Evolutionary conservation across 495 filamentous ascomycete genomes (phyloP).

Genomic region (Staphylotrichum tortipilum): DNA sequence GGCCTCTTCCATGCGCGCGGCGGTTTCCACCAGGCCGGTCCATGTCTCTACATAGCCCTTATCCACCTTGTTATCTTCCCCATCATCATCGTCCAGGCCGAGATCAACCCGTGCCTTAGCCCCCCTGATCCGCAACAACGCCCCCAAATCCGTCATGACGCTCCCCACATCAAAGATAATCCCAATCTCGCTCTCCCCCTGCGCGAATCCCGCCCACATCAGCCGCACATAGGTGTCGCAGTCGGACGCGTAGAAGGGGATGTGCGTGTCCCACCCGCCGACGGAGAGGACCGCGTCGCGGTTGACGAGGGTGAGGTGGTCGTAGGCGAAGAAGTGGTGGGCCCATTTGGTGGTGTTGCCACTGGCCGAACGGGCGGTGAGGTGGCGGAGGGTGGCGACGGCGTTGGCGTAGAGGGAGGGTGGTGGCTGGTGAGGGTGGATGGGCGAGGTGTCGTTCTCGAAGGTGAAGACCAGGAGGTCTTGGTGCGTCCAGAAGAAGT

Average conservation of each 20-base stretch:
- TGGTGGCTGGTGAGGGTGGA: slow-evolving; percentile 19
- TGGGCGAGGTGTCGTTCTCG: slow-evolving; percentile 27
- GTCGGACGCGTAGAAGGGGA: slow-evolving; percentile 51
- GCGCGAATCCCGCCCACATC: slow-evolving; percentile 44
- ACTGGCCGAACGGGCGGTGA: slow-evolving; percentile 14
- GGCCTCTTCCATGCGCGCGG: slow-evolving; percentile 26
- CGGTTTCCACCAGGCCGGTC: slow-evolving; percentile 26
- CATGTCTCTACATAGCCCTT: slow-evolving; percentile 29
- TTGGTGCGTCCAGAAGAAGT: slow-evolving; percentile 56
- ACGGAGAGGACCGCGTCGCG: slow-evolving; percentile 41
- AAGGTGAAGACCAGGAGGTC: slow-evolving; percentile 46
- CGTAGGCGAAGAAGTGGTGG: slow-evolving; percentile 48
- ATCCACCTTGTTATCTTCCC: slow-evolving; percentile 19
- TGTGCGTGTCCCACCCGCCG: slow-evolving; percentile 54
- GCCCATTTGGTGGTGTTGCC: slow-evolving; percentile 38
- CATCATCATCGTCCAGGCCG: slow-evolving; percentile 16
- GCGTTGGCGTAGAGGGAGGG: slow-evolving; percentile 43
- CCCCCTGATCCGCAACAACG: slow-evolving; percentile 33
- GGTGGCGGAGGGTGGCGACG: slow-evolving; percentile 33
- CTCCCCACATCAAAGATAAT: slow-evolving; percentile 42
- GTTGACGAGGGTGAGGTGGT: slow-evolving; percentile 50
- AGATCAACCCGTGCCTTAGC: slow-evolving; percentile 20
- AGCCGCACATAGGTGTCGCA: slow-evolving; percentile 41
- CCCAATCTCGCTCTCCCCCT: slow-evolving; percentile 37
- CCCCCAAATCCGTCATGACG: slow-evolving; percentile 37